Base-by-base conservation (phyloP, 495 filamentous ascomycete genomes). In the Daldinia concentrica region DNA sequence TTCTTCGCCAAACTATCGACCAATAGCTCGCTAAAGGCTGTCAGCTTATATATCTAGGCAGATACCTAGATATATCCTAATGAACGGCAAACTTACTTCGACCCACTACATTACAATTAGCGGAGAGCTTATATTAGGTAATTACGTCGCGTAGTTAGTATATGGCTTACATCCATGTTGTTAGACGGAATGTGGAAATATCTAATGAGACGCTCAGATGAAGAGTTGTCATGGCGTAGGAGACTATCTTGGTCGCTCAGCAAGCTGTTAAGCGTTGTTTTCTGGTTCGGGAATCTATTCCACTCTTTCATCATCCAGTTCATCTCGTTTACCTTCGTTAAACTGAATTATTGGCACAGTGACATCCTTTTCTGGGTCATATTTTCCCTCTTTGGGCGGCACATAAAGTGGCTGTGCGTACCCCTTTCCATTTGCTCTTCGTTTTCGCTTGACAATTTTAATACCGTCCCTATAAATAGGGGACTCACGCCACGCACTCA, bases 181-280 rank as follows among this genome's bases (percentile, higher is more conserved):
- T 76, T 76, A 0, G 71, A 74, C 1, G 74, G 74, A 0, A 76
- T 69, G 34, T 76, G 74, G 36, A 74, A 74, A 32, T 76, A 76
- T 26, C 43, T 43, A 0, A 60, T 62, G 0, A 74, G 4, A 0
- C 36, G 27, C 4, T 37, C 43, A 8, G 15, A 0, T 4, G 41
- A 41, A 1, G 5, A 7, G 19, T 62, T 1, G 7, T 43, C 1
- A 4, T 36, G 19, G 2, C 39, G 12, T 1, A 69, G 29, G 0
- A 69, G 27, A 0, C 12, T 59, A 1, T 61, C 11, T 32, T 66
- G 3, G 11, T 37, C 24, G 7, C 48, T 24, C 1, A 64, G 27
- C 12, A 65, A 58, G 14, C 27, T 7, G 6, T 9, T 11, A 0
- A 76, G 48, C 0, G 30, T 55, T 17, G 50, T 74, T 36, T 76